Conservation (phyloP, 2,329 filamentous ascomycete genomes). For the Aspergillus glaucus region DNA sequence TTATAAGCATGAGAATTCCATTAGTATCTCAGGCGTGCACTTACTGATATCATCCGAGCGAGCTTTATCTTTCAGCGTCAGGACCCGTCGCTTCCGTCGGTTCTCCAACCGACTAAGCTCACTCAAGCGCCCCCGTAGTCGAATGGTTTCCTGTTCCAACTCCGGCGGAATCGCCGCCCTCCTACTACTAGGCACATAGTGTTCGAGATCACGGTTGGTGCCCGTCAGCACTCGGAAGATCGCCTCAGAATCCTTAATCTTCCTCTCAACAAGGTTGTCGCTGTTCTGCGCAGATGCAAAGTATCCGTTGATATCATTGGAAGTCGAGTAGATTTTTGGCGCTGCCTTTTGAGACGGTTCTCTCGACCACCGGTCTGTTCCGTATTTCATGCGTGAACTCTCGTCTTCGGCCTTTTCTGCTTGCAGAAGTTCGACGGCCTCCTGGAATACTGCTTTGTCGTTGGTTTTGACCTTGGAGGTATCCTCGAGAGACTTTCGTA, state of each 20-base stretch:
- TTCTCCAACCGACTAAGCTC: conserved; percentile 80
- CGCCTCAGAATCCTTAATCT: conserved; percentile 68
- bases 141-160: conserved; percentile 71
- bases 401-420: conserved; percentile 82
- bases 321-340: conserved; percentile 66
- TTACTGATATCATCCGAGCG: conserved; percentile 78
- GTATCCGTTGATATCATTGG: conserved; percentile 77
- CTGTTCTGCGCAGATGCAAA: conserved; percentile 65
- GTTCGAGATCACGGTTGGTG: conserved; percentile 72
- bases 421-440: conserved; percentile 70
- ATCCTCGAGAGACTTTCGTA: conserved; percentile 76
- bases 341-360: conserved; percentile 63
- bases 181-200: conserved; percentile 81
- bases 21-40: conserved; percentile 12
- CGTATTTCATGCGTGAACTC: conserved; percentile 66
- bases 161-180: conserved; percentile 71
- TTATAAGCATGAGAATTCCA: background rate
- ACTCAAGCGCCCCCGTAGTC: conserved; percentile 72
- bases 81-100: conserved; percentile 69
- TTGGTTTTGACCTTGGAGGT: conserved; percentile 82
- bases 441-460: conserved; percentile 71
- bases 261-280: conserved; percentile 67
- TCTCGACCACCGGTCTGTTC: conserved; percentile 78
- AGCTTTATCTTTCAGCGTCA: conserved; percentile 70
- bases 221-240: conserved; percentile 71